phyloP scores from a whole-genome alignment of 768 basidiomycete genomes.

The Lentinula raphanica region DNA sequence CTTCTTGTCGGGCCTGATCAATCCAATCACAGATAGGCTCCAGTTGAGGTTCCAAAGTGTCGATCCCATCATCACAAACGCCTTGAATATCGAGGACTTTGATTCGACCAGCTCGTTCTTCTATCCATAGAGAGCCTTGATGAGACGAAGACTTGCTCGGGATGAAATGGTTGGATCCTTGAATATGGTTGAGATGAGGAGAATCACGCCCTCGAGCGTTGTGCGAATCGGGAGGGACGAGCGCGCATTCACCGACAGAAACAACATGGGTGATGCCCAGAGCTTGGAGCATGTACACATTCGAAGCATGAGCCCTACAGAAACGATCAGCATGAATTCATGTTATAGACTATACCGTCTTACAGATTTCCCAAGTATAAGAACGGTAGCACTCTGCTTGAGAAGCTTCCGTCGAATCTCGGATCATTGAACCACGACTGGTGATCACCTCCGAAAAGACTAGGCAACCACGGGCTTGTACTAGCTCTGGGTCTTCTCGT shows the following conservation, averaged over 20 bases:
- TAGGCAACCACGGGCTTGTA: slow-evolving; percentile 63
- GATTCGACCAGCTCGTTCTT: slow-evolving; percentile 84
- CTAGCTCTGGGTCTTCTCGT: slow-evolving; percentile 60
- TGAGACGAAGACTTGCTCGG: slow-evolving; percentile 42
- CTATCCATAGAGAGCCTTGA: slow-evolving; percentile 79
- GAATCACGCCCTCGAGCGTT: background rate
- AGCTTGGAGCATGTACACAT: slow-evolving; percentile 93
- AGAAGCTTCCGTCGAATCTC: slow-evolving; percentile 93
- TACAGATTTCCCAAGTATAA: slow-evolving; percentile 93
- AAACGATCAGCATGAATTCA: slow-evolving; percentile 8
- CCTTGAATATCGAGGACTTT: slow-evolving; percentile 89
- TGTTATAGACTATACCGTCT: no score
- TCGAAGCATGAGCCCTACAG: slow-evolving; percentile 83
- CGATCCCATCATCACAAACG: slow-evolving; percentile 94
- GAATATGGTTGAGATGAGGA: background rate
- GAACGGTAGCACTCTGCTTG: slow-evolving; percentile 87
- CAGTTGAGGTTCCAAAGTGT: slow-evolving; percentile 85
- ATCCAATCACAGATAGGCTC: slow-evolving; percentile 92
- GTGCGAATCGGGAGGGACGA: slow-evolving; percentile 55
- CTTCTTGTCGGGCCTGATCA: slow-evolving; percentile 72
- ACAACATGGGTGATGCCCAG: slow-evolving; percentile 97
- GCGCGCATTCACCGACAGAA: slow-evolving; percentile 91
- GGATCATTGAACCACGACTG: slow-evolving; percentile 94
- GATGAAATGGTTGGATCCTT: slow-evolving; percentile 26
- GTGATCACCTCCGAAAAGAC: slow-evolving; percentile 60